Evolutionary conservation across 495 filamentous ascomycete genomes (phyloP), one percentile per base, ranked within the genome.

Genomic region (Talaromyces adpressus): DNA sequence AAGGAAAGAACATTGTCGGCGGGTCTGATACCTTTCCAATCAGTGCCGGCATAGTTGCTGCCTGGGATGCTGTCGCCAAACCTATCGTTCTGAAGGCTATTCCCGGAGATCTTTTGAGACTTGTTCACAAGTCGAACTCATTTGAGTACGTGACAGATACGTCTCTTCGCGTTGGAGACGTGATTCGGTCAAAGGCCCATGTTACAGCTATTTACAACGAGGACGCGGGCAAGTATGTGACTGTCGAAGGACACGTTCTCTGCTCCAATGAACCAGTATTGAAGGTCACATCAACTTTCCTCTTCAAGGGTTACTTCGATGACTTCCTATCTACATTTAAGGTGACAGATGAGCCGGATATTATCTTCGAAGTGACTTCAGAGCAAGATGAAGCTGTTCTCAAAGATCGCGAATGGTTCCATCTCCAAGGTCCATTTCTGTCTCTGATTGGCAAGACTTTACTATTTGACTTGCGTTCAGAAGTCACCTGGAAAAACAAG

Each of bases 241-340:
- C 97, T 75, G 92, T 98, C 20, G 95, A 92, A 71, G 94, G 93
- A 63, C 98, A 93, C 6, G 96, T 98, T 70, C 88, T 85, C 58
- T 86, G 93, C 22, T 85, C 93, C 45, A 89, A 91, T 54, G 69
- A 88, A 67, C 82, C 91, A 20, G 91, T 98, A 62, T 97, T 98
- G 93, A 91, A 97, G 70, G 95, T 98, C 12, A 96, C 91, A 12
- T 96, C 91, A 59, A 93, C 97, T 75, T 98, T 98, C 82, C 75
- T 98, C 64, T 98, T 98, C 77, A 89, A 95, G 27, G 94, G 94
- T 49, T 83, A 82, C 12, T 98, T 98, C 76, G 87, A 82, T 53
- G 94, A 98, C 74, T 98, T 87, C 66, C 88, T 96, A 75, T 97
- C 97, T 73, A 98, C 94, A 12, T 98, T 98, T 85, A 92, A 97